Base-by-base conservation (phyloP, 164 flowering plant genomes). In the Macadamia integrifolia region DNA sequence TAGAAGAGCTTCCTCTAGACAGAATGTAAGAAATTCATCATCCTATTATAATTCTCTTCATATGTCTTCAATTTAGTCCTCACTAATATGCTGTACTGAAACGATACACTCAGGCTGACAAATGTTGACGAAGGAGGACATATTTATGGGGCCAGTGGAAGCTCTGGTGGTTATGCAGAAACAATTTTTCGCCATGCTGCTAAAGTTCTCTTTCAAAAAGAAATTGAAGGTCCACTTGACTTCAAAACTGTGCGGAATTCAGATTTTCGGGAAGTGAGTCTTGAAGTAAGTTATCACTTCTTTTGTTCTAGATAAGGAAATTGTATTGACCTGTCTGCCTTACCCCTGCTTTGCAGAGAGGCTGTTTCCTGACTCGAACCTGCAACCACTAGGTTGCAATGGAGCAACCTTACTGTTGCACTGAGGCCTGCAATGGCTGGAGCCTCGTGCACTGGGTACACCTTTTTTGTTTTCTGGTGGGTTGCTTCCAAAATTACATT, bases 111-210 rank as follows among this genome's bases (percentile, higher is more conserved):
- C 81, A 95, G 99, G 79, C 70, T 92, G 67, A 84, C 94, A 72
- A 95, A 95, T 84, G 83, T 92, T 65, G 73, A 81, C 66, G 93
- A 89, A 58, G 88, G 86, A 55, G 99, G 88, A 43, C 76, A 79
- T 66, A 87, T 95, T 57, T 92, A 80, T 84, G 99, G 98, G 65
- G 98, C 88, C 23, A 67, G 69, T 66, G 99, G 99, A 78, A 76
- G 96, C 71, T 95, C 99, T 69, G 99, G 99, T 35, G 98, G 98
- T 70, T 92, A 92, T 79, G 98, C 92, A 13, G 98, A 92, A 61
- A 86, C 94, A 30, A 78, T 90, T 23, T 92, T 90, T 60, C 83
- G 92, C 28, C 66, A 89, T 81, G 91, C 97, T 61, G 93, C 97
- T 18, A 88, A 87, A 78, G 52, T 66, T 31, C 85, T 95, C 5